A percentile compares a stretch with the other conserved stretches of the same genome.
Conservation (phyloP, 1,139 yeast species). For the Kurtzmaniella natalensis region DNA sequence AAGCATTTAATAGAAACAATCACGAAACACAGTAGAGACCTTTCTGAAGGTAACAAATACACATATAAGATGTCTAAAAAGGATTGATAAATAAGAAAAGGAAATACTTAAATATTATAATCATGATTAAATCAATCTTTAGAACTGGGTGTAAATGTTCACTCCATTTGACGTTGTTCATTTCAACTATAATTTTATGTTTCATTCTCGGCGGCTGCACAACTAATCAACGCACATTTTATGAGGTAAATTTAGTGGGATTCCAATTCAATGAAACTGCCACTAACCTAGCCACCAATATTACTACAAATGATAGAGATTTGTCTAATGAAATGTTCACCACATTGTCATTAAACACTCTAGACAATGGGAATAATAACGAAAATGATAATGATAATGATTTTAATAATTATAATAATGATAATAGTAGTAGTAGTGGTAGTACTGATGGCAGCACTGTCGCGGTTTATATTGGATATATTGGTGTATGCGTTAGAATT, state of each 20-base stretch:
- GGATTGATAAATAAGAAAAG: too few species aligned
- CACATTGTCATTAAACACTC: too few species aligned
- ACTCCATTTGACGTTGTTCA: slow-evolving; percentile 22
- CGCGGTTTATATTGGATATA: slow-evolving; percentile 45
- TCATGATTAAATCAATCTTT: background rate
- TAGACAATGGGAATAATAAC: too few species aligned
- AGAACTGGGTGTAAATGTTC: slow-evolving; percentile 8
- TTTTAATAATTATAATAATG: too few species aligned
- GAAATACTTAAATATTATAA: background rate
- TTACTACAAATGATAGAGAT: background rate
- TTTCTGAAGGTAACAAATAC: too few species aligned
- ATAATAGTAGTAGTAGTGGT: too few species aligned
- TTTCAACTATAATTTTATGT: slow-evolving; percentile 38
- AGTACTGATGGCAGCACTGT: too few species aligned
- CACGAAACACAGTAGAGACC: too few species aligned
- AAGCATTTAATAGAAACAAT: too few species aligned
- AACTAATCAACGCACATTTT: slow-evolving; percentile 32
- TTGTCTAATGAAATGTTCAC: background rate
- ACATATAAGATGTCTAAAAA: too few species aligned
- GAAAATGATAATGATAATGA: too few species aligned
- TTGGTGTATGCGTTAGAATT: slow-evolving; percentile 43
- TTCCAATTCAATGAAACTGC: slow-evolving; percentile 43
- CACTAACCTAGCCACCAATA: too few species aligned
- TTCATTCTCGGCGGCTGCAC: slow-evolving; percentile 54
- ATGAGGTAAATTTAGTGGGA: slow-evolving; percentile 42